Conservation (phyloP, 352 stramenopile species). For the Globisporangium parvum region DNA sequence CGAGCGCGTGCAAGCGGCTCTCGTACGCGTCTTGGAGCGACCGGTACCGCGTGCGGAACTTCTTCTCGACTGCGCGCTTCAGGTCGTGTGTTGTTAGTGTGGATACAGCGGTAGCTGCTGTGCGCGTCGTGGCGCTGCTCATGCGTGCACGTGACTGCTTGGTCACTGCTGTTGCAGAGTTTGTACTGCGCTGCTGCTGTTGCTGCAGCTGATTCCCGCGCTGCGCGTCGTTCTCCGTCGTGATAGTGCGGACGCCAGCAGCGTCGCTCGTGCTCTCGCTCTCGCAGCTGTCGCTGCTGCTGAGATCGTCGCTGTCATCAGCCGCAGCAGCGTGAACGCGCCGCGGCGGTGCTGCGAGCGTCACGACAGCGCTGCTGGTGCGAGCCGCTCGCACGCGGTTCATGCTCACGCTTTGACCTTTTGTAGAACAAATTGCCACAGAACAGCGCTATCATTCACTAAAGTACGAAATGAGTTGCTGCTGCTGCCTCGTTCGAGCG, state of each 20-base stretch:
- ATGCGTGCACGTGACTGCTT: neutral
- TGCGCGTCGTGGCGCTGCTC: neutral
- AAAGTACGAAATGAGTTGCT: neutral
- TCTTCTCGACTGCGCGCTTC: slow-evolving; percentile 58
- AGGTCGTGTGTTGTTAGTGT: slow-evolving; percentile 21
- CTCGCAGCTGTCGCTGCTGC: slow-evolving; percentile 3
- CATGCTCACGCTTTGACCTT: neutral
- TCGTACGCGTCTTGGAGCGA: slow-evolving; percentile 71
- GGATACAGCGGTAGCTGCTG: neutral
- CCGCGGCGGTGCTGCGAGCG: neutral
- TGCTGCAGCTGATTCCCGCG: slow-evolving; percentile 4
- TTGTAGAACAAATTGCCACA: neutral
- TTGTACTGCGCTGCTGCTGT: neutral
- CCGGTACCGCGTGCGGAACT: slow-evolving; percentile 63
- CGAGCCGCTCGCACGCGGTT: neutral
- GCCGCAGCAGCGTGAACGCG: neutral
- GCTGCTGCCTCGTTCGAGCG: too few species aligned
- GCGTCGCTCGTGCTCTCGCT: slow-evolving; percentile 10
- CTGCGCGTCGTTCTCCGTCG: slow-evolving; percentile 7
- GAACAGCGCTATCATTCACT: neutral
- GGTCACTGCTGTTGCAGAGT: neutral
- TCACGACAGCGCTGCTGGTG: neutral
- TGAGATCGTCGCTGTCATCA: neutral
- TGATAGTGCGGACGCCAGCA: neutral
- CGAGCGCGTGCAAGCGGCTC: slow-evolving; percentile 53